Evolutionary conservation across 2,329 filamentous ascomycete species (phyloP).

Genomic region (Colletotrichum shisoi): DNA sequence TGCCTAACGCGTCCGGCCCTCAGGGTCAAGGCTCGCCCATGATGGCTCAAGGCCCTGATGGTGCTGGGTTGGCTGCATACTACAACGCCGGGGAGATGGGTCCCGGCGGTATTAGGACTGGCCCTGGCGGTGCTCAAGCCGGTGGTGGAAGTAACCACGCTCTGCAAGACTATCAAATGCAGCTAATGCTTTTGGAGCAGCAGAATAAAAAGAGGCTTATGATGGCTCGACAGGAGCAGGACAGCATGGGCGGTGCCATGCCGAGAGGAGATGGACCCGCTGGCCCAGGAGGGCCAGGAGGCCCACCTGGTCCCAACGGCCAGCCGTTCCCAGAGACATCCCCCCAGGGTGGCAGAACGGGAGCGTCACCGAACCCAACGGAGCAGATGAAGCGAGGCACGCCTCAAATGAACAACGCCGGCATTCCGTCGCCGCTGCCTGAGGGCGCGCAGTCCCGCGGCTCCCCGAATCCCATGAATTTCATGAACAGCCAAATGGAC

Average conservation of each 20-base stretch:
- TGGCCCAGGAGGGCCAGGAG: constrained; percentile 63
- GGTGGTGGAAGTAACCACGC: constrained; percentile 75
- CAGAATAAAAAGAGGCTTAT: constrained; percentile 87
- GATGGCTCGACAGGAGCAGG: constrained; percentile 84
- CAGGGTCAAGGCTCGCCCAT: constrained; percentile 82
- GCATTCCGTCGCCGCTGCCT: constrained; percentile 74
- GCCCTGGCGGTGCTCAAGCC: constrained; percentile 57
- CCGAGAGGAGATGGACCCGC: constrained; percentile 61
- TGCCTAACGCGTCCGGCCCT: constrained; percentile 74
- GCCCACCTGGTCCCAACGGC: constrained; percentile 64
- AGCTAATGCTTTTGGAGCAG: constrained; percentile 84
- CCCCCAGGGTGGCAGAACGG: constrained; percentile 71
- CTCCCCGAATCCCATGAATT: constrained; percentile 71
- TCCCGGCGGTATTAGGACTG: constrained; percentile 66
- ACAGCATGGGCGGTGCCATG: constrained; percentile 60
- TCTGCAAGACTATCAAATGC: constrained; percentile 88
- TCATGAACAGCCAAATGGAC: constrained; percentile 70
- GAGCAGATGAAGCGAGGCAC: constrained; percentile 83
- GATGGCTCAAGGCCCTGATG: constrained; percentile 77
- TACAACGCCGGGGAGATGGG: constrained; percentile 72
- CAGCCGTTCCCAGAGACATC: constrained; percentile 74
- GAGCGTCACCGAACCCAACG: constrained; percentile 77
- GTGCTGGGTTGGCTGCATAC: constrained; percentile 62
- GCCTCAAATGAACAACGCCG: constrained; percentile 74
- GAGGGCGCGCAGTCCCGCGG: constrained; percentile 72